phyloP scores from a whole-genome alignment of 192 early-diverging fungal genomes.

The Entophlyctis helioformis region DNA sequence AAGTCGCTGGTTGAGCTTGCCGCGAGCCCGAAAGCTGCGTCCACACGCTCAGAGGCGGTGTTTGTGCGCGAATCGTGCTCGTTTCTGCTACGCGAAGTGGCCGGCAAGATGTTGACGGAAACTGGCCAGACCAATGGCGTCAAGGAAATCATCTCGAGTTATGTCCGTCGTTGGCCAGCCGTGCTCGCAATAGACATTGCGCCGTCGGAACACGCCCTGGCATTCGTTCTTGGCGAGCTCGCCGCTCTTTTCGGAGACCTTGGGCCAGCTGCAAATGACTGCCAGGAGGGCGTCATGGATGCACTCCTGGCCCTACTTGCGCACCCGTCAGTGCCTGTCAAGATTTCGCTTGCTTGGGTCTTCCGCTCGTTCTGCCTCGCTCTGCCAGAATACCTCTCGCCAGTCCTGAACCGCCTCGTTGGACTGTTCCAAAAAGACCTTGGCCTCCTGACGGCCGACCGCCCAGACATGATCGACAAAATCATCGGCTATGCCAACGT shows the following conservation, averaged over 20 bases:
- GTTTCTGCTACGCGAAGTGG: slow-evolving; percentile 58
- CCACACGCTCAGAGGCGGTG: slow-evolving; percentile 39
- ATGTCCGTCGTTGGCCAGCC: slow-evolving; percentile 30
- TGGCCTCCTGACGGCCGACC: slow-evolving; percentile 35
- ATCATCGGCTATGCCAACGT: slow-evolving; percentile 55
- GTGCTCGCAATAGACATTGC: slow-evolving; percentile 20
- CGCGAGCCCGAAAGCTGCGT: slow-evolving; percentile 31
- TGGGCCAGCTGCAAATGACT: slow-evolving; percentile 52
- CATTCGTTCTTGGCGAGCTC: slow-evolving; percentile 63
- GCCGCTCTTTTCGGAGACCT: slow-evolving; percentile 61
- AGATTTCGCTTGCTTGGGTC: slow-evolving; percentile 57
- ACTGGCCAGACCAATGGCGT: slow-evolving; percentile 61
- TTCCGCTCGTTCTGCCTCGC: slow-evolving; percentile 55
- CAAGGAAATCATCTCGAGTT: slow-evolving; percentile 42
- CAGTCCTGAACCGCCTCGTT: slow-evolving; percentile 50
- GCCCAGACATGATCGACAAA: slow-evolving; percentile 34
- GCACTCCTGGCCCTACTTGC: slow-evolving; percentile 57
- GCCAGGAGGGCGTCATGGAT: slow-evolving; percentile 55
- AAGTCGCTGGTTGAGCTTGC: slow-evolving; percentile 55
- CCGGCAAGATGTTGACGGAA: slow-evolving; percentile 69
- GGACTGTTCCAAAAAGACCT: slow-evolving; percentile 62
- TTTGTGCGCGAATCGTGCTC: slow-evolving; percentile 47
- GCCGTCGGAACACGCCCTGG: slow-evolving; percentile 41
- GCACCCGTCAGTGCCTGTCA: slow-evolving; percentile 59
- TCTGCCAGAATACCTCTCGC: slow-evolving; percentile 49